Evolutionary conservation across 371 early-diverging fungal species (phyloP).

Genomic region (Mortierella sp.): DNA sequence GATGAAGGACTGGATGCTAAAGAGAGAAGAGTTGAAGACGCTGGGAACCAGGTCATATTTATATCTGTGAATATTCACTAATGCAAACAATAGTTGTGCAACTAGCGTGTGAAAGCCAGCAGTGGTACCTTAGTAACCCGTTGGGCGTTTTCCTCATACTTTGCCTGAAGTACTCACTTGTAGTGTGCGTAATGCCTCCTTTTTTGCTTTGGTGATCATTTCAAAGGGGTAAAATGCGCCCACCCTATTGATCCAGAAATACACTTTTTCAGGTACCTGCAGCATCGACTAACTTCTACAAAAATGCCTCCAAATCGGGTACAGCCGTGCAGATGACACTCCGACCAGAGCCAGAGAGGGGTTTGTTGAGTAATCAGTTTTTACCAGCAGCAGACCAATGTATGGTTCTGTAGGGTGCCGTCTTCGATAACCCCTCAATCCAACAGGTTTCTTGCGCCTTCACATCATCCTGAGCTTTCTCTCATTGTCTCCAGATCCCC

Average conservation of each 20-base stretch:
- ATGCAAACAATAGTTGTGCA: constrained; percentile 16
- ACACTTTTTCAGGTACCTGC: constrained; percentile 15
- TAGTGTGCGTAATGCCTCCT: constrained; percentile 7
- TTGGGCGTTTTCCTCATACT: constrained; percentile 13
- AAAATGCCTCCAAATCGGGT: constrained; percentile 14
- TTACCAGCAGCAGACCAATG: constrained; percentile 15
- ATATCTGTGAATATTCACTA: constrained; percentile 17
- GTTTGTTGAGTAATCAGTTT: constrained; percentile 9
- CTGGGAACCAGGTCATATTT: constrained; percentile 14
- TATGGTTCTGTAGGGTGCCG: constrained; percentile 8
- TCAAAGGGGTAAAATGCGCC: constrained; percentile 11
- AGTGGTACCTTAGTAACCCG: constrained; percentile 15
- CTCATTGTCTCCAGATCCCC: constrained; percentile 13
- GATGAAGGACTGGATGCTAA: constrained; percentile 12
- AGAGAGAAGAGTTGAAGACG: constrained; percentile 13
- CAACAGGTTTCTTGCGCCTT: constrained; percentile 10
- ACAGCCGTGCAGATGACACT: constrained; percentile 18
- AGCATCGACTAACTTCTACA: constrained; percentile 11
- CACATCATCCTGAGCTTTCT: constrained; percentile 15
- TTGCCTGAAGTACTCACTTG: constrained; percentile 14
- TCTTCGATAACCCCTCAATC: constrained; percentile 12
- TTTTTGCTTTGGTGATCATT: constrained; percentile 16
- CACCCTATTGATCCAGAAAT: constrained; percentile 14
- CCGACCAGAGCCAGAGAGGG: constrained; percentile 12
- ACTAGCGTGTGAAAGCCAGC: constrained; percentile 18